Evolutionary conservation across 371 early-diverging fungal species (phyloP).

Genomic region (Actinomortierella ambigua): DNA sequence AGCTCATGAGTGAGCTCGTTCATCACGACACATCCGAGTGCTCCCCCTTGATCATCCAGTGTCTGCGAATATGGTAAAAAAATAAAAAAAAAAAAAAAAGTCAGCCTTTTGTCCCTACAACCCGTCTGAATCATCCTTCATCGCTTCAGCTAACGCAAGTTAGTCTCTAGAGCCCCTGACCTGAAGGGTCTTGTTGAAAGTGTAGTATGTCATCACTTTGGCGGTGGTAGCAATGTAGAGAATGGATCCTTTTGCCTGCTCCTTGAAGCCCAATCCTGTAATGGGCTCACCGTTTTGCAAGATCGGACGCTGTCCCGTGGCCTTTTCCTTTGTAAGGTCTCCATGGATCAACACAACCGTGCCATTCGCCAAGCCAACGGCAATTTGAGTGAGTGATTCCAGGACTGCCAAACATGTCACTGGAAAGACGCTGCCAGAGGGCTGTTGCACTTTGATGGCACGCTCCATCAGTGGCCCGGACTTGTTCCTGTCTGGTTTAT

Average conservation of each 20-base stretch:
- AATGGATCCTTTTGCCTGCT: conserved; percentile 67
- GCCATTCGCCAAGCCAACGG: conserved; percentile 91
- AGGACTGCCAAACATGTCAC: conserved; percentile 86
- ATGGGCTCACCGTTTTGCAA: conserved; percentile 86
- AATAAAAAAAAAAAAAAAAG: neutral
- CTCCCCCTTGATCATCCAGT: conserved; percentile 84
- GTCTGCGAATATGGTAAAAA: conserved; percentile 45
- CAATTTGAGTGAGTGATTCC: conserved; percentile 84
- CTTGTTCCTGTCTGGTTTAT: conserved; percentile 58
- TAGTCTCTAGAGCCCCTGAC: conserved; percentile 7
- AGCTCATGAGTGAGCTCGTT: conserved; percentile 75
- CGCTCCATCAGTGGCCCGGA: conserved; percentile 66
- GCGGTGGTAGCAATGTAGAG: conserved; percentile 79
- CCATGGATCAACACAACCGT: conserved; percentile 84
- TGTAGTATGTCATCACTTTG: conserved; percentile 69
- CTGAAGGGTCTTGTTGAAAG: conserved; percentile 33
- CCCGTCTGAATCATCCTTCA: too few relatives aligned
- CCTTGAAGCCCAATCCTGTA: conserved; percentile 82
- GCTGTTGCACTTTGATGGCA: conserved; percentile 73
- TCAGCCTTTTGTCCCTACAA: neutral
- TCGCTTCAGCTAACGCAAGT: too few relatives aligned
- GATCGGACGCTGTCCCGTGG: conserved; percentile 78
- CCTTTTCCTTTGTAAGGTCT: conserved; percentile 78
- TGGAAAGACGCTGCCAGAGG: conserved; percentile 70
- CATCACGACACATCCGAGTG: conserved; percentile 76